Evolutionary conservation across 371 early-diverging fungal species (phyloP), one percentile per base, ranked within the genome.

Genomic region (Saksenaea oblongispora): DNA sequence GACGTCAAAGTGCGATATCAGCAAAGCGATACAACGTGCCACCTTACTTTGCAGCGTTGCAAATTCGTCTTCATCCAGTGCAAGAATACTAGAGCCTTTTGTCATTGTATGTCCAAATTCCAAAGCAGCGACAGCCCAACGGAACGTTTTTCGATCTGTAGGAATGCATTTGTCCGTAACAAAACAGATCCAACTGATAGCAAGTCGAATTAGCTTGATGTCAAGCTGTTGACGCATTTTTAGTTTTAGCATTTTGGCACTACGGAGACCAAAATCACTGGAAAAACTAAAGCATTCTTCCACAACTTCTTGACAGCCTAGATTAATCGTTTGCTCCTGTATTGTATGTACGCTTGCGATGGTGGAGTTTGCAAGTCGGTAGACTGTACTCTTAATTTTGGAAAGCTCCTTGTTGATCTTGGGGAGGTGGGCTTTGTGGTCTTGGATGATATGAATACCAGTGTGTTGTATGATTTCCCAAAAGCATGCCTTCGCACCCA

Each of bases 141-240:
- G 85, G 80, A 93, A 92, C 0, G 95, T 95, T 65, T 88, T 90
- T 27, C 89, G 78, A 54, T 92, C 92, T 4, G 87, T 87, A 0
- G 89, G 90, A 55, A 84, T 83, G 65, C 93, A 93, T 59, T 92
- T 91, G 53, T 89, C 88, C 35, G 84, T 84, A 34, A 90, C 85
- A 64, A 94, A 95, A 57, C 87, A 87, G 42, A 93, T 90, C 95
- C 95, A 95, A 41, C 91, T 89, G 44, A 92, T 90, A 3, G 93
- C 84, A 26, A 95, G 78, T 11, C 85, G 85, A 7, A 90, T 73
- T 28, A 93, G 70, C 55, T 84, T 84, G 15, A 87, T 58, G 61
- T 87, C 86, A 10, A 88, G 69, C 58, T 85, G 84, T 0, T 74
- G 67, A 10, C 88, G 75, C 8, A 74, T 69, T 1, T 76, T 76